Base-by-base conservation (phyloP, 176 grass and related monocot species). In the Ananas comosus region DNA sequence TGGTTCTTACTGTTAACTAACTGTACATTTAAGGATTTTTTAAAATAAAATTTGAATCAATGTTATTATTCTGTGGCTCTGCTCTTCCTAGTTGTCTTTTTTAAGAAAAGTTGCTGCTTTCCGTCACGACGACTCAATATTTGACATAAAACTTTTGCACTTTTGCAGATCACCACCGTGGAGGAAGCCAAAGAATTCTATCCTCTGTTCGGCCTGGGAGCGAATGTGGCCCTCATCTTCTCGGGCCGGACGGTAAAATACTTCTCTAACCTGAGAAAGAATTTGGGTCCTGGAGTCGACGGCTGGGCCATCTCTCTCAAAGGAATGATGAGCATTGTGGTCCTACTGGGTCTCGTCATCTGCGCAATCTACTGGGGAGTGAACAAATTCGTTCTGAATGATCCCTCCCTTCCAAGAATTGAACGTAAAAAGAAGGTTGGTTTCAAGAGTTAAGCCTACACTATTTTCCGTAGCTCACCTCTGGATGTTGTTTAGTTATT, bases 111-210 rank as follows among this genome's bases (percentile, higher is more conserved):
- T 54, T 54, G 51, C 16, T 54, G 12, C 11, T 54, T 54, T 54
- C 51, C 51, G 11, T 54, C 14, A 2, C 18, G 53, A 27, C 25
- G 25, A 2, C 22, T 27, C 16, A 58, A 58, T 14, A 2, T 13
- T 66, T 25, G 13, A 13, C 14, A 14, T 27, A 33, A 33, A 13
- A 16, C 12, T 66, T 29, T 13, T 10, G 18, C 16, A 42, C 53
- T 65, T 67, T 75, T 71, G 68, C 75, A 99, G 94, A 97, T 97
- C 72, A 97, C 94, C 50, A 97, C 94, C 1, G 89, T 97, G 42
- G 94, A 88, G 79, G 94, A 97, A 76, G 94, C 94, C 24, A 97
- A 97, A 72, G 89, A 97, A 86, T 97, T 97, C 51, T 97, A 97
- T 73, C 94, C 94, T 2, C 68, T 97, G 12, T 97, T 97, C 9